A percentile compares a stretch with the other conserved stretches of the same genome.
These are phyloP conservation scores for Cymbopogon flexuosus DNA, from an alignment of 202 grass and related monocot species.

Conservation along the genomic window DNA sequence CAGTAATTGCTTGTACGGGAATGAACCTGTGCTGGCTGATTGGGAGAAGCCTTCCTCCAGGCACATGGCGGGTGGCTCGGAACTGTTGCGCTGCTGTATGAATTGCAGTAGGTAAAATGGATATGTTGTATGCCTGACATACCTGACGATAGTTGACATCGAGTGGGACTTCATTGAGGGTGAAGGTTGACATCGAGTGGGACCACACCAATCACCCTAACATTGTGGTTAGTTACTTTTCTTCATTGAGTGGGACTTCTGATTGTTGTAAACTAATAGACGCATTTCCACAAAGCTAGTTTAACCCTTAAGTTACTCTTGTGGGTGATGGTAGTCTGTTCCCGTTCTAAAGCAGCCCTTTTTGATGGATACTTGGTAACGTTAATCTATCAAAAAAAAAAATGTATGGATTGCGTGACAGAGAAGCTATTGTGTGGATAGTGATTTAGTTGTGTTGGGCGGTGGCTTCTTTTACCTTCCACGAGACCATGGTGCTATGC, in stretches of 20 bases:
- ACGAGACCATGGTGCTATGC: neutral
- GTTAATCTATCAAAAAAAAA: too few relatives aligned
- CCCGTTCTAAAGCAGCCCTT: neutral
- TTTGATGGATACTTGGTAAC: neutral
- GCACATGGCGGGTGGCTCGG: neutral
- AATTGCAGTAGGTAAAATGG: neutral
- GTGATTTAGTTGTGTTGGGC: neutral
- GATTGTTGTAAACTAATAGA: neutral
- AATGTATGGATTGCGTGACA: neutral
- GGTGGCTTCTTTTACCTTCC: neutral
- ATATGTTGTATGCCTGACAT: neutral
- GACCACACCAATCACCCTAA: neutral
- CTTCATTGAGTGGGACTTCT: neutral
- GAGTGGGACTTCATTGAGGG: too few relatives aligned
- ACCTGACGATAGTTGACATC: neutral
- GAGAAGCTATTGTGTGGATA: neutral
- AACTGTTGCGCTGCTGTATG: neutral
- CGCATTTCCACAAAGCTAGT: neutral
- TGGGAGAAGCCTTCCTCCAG: neutral
- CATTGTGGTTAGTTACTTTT: neutral
- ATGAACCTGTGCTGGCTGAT: neutral
- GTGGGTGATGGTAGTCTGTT: neutral
- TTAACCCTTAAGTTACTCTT: neutral
- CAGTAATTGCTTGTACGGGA: neutral
- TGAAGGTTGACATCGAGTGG: neutral